Percentiles rank a stretch among this genome's conserved stretches.
Conservation (phyloP, 306 rosid genomes). For the Myrica gale region DNA sequence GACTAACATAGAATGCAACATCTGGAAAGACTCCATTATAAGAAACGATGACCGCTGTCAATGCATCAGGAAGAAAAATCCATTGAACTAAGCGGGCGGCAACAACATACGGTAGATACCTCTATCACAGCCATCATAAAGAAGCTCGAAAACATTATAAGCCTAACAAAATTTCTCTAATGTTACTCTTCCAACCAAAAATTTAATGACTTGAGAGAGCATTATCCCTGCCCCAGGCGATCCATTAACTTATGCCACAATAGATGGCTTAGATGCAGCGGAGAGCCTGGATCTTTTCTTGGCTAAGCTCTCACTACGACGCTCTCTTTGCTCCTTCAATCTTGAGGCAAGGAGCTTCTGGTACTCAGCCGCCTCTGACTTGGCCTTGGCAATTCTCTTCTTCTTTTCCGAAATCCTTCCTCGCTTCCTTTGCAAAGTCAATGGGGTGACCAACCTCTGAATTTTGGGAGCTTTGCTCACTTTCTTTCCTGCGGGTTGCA, state of each 20-base stretch:
- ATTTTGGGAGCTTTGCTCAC: constrained; percentile 63
- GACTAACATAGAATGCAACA: neutral
- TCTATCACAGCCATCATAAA: neutral
- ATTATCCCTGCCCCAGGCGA: neutral
- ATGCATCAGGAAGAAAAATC: too few species aligned
- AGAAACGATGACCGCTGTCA: too few species aligned
- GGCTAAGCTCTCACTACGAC: constrained; percentile 62
- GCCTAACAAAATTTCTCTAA: neutral
- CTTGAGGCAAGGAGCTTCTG: constrained; percentile 60
- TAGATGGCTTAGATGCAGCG: constrained; percentile 53
- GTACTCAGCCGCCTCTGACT: constrained; percentile 58
- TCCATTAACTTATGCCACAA: constrained; percentile 30
- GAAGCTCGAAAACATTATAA: constrained; percentile 10
- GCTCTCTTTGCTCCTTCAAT: constrained; percentile 66
- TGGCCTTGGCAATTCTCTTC: constrained; percentile 55
- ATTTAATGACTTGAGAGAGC: neutral
- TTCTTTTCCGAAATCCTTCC: constrained; percentile 57
- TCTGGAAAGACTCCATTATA: neutral
- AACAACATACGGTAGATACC: neutral
- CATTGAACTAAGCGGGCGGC: too few species aligned
- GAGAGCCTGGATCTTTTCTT: constrained; percentile 67
- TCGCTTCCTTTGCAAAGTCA: constrained; percentile 62
- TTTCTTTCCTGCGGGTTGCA: constrained; percentile 43
- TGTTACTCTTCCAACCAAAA: constrained; percentile 21
- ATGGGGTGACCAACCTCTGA: constrained; percentile 65